Conservation (phyloP, 1,284 basidiomycete genomes). For the Earliella scabrosa region DNA sequence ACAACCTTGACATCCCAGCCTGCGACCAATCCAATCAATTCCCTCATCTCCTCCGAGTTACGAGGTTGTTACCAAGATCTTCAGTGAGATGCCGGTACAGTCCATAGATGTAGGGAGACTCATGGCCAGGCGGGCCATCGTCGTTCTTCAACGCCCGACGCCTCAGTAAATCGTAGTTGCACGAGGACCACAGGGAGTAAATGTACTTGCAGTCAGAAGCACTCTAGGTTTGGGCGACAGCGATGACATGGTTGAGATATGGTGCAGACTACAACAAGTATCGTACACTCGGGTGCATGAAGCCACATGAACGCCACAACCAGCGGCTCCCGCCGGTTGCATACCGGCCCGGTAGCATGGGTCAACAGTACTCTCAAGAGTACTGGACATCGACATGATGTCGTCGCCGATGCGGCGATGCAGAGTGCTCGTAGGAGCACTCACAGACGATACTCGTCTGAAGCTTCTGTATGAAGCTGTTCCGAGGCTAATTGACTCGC, state of each 20-base stretch:
- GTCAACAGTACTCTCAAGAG: too few relatives aligned
- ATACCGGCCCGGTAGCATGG: too few relatives aligned
- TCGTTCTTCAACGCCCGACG: constrained; percentile 66
- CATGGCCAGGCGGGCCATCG: constrained; percentile 81
- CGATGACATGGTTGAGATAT: constrained; percentile 18
- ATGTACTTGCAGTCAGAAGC: constrained; percentile 57
- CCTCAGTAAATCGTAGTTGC: constrained; percentile 1
- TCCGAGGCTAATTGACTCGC: background rate
- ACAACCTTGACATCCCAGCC: constrained; percentile 92
- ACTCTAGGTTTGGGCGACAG: constrained; percentile 45
- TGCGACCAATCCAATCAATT: constrained; percentile 28
- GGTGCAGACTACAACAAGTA: background rate
- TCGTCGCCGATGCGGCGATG: too few relatives aligned
- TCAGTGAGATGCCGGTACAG: constrained; percentile 73
- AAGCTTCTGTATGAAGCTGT: too few relatives aligned
- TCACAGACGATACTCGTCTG: too few relatives aligned
- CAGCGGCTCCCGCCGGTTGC: background rate
- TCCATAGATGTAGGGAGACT: constrained; percentile 86
- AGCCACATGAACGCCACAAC: background rate
- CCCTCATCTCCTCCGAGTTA: background rate
- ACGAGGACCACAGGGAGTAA: constrained; percentile 2
- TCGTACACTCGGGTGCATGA: background rate
- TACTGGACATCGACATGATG: too few relatives aligned
- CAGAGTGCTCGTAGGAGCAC: too few relatives aligned
- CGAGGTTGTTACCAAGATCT: constrained; percentile 55